These are phyloP conservation scores for Huntiella bhutanensis DNA, from an alignment of 2,329 filamentous ascomycete genomes.

Conservation along the genomic window DNA sequence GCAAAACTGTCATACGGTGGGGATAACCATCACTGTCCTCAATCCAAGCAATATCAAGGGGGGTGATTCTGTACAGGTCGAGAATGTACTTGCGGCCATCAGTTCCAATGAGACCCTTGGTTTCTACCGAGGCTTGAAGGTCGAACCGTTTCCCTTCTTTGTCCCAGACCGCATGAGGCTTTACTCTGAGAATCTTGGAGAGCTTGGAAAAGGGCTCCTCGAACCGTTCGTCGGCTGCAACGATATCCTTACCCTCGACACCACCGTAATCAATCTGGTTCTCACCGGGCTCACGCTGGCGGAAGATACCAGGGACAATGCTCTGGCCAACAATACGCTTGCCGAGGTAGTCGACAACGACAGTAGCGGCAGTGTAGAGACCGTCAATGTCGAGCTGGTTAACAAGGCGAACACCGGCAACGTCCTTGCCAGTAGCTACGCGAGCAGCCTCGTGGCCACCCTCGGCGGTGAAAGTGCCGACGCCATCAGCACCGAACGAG, in stretches of 20 bases:
- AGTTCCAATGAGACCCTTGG: conserved; percentile 90
- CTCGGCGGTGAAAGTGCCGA: conserved; percentile 90
- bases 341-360: conserved; percentile 90
- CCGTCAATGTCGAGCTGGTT: conserved; percentile 94
- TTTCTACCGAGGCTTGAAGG: conserved; percentile 88
- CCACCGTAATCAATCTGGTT: conserved; percentile 98
- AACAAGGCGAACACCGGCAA: conserved; percentile 79
- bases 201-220: conserved; percentile 70
- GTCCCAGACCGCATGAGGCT: conserved; percentile 94
- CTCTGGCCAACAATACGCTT: conserved; percentile 96
- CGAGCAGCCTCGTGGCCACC: conserved; percentile 91
- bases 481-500: conserved; percentile 92
- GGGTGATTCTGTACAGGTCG: conserved; percentile 86
- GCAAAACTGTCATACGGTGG: conserved; percentile 86
- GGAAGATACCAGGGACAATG: conserved; percentile 97
- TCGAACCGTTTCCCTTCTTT: conserved; percentile 83
- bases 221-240: conserved; percentile 79
- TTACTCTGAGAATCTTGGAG: conserved; percentile 75
- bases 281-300: conserved; percentile 90
- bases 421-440: conserved; percentile 91
- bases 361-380: conserved; percentile 85
- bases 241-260: conserved; percentile 89
- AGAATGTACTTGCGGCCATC: conserved; percentile 96
- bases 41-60: conserved; percentile 77
- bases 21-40: conserved; percentile 55